These are phyloP conservation scores for Boechera retrofracta DNA, from an alignment of 345 rosid genomes.

Conservation along the genomic window DNA sequence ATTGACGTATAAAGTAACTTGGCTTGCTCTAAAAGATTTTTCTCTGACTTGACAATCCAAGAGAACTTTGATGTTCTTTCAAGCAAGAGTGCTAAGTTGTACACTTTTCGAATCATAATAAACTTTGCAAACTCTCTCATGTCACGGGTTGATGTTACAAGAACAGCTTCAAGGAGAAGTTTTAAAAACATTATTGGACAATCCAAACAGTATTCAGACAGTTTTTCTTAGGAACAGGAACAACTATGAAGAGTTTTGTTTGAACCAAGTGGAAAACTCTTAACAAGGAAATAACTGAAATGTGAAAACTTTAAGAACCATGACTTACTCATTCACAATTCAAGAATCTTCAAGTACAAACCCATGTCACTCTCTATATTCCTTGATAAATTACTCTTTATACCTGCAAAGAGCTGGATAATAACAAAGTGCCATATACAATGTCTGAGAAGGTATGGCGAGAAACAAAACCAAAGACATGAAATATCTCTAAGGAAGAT, in stretches of 20 bases:
- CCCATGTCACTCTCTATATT: constrained; percentile 13
- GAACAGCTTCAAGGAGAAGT: constrained; percentile 21
- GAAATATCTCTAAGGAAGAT: not conserved
- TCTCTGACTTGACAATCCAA: constrained; percentile 43
- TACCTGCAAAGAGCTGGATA: constrained; percentile 19
- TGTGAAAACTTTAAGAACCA: constrained; percentile 1
- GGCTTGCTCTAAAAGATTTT: constrained; percentile 43
- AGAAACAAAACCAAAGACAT: constrained; percentile 8
- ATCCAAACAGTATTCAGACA: not conserved
- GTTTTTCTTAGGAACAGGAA: not conserved
- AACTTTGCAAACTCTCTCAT: constrained; percentile 25
- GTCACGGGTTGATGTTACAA: constrained; percentile 39
- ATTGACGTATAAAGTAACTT: constrained; percentile 40
- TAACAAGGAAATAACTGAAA: not conserved
- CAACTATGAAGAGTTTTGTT: constrained; percentile 6
- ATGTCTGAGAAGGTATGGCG: not conserved
- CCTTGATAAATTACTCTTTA: not conserved
- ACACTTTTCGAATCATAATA: constrained; percentile 41
- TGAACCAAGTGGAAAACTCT: not conserved
- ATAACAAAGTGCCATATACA: not conserved
- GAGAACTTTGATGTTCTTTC: constrained; percentile 37
- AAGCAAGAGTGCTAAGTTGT: constrained; percentile 43
- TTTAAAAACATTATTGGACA: not conserved
- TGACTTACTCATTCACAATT: constrained; percentile 36
- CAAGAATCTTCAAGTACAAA: constrained; percentile 34